Base-by-base conservation (phyloP, 1,284 basidiomycete species). In the Afroboletus lepidellus region DNA sequence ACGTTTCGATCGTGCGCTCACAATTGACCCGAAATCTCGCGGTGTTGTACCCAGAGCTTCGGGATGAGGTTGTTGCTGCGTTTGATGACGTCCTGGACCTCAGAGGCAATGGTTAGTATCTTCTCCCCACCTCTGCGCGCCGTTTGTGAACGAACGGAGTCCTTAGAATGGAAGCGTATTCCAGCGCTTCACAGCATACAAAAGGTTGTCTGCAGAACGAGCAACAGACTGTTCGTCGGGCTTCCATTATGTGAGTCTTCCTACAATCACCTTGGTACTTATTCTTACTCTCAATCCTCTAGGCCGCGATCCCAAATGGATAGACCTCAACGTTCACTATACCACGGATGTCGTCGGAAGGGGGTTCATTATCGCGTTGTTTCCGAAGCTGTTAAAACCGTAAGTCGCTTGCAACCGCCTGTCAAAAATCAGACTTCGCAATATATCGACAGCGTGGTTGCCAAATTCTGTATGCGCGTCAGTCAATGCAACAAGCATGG, bases 271-370 rank as follows among this genome's bases (percentile, higher is more conserved):
- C 5, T 18, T n/a, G 1, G 11, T 24, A n/a, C 12, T 23, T 4
- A 7, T 25, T 43, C 27, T 44, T 21, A 50, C 12, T 32, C 38
- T 18, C 2, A 3, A 18, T 37, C 0, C 2, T 23, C 7, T 46
- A 79, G 78, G 78, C 54, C 66, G 75, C 23, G 50, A 77, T 39
- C 59, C 58, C 5, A 74, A 70, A 11, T 77, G 68, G 56, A 58
- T 65, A 24, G 59, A 65, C 18, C 56, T 77, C 8, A 73, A 68
- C 48, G 63, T 72, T 1, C 48, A 61, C 8, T 42, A 36, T 8
- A 20, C 45, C n/a, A 3, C 30, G 2, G 33, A 51, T 21, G 21
- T 39, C 5, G 3, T 18, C 21, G n/a, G 20, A 4, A 15, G 8
- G 24, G 18, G 20, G 21, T 3, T 3, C 12, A 15, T 20, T 2